phyloP scores from a whole-genome alignment of 768 basidiomycete genomes.

The Lactarius sanguifluus region DNA sequence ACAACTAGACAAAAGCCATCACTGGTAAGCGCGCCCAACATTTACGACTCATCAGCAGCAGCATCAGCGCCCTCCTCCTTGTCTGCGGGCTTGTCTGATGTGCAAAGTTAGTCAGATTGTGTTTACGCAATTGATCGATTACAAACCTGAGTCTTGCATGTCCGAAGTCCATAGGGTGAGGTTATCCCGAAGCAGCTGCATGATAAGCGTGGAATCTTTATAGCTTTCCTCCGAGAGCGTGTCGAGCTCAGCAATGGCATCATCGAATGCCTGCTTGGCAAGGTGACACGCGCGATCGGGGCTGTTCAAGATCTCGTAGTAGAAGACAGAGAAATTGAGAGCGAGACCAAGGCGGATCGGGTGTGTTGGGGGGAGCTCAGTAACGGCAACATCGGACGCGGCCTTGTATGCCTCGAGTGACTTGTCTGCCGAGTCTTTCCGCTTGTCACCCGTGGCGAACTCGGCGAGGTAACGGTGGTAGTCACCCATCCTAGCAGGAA shows the following conservation, averaged over 20 bases:
- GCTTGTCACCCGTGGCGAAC: slow-evolving; percentile 97
- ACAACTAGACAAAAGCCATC: slow-evolving; percentile 20
- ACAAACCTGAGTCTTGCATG: slow-evolving; percentile 89
- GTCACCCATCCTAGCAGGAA: slow-evolving; percentile 84
- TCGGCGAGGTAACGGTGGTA: slow-evolving; percentile 99
- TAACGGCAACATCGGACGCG: slow-evolving; percentile 94
- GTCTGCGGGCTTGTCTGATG: slow-evolving; percentile 65
- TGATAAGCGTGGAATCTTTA: slow-evolving; percentile 98
- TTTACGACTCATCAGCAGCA: slow-evolving; percentile 62
- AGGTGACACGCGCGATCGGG: slow-evolving; percentile 98
- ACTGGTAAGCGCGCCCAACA: slow-evolving; percentile 17
- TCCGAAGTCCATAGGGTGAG: slow-evolving; percentile 97
- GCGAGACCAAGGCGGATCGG: slow-evolving; percentile 98
- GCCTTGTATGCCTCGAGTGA: slow-evolving; percentile 97
- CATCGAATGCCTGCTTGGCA: slow-evolving; percentile 98
- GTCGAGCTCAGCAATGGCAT: slow-evolving; percentile 98
- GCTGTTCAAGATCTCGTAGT: slow-evolving; percentile 99
- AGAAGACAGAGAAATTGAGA: slow-evolving; percentile 99
- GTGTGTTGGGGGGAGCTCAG: slow-evolving; percentile 93
- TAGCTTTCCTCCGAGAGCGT: slow-evolving; percentile 98
- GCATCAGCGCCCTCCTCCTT: slow-evolving; percentile 68
- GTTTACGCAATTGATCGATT: background rate
- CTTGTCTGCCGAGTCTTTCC: slow-evolving; percentile 96
- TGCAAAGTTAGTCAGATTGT: slow-evolving; percentile 3
- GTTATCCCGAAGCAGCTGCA: slow-evolving; percentile 97